These are phyloP conservation scores for Sclerotinia subarctica DNA, from an alignment of 2,329 filamentous ascomycete species.

Conservation along the genomic window DNA sequence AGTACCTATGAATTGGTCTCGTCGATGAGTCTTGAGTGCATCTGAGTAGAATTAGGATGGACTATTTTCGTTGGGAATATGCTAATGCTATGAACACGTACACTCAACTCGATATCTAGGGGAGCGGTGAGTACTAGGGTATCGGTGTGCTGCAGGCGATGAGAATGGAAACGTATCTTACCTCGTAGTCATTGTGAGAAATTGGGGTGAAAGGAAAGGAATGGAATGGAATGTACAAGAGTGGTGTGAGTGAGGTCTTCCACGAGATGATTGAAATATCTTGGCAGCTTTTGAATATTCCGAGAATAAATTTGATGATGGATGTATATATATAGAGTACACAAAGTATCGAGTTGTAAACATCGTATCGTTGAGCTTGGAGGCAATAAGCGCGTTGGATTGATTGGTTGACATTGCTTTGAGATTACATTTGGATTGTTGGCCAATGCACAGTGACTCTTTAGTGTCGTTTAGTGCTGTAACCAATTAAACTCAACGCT, in stretches of 20 bases:
- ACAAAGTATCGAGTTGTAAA: background rate
- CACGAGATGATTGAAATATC: background rate
- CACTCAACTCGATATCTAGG: conserved; percentile 71
- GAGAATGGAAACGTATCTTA: conserved; percentile 8
- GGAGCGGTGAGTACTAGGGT: conserved; percentile 39
- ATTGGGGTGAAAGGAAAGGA: background rate
- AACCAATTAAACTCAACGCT: background rate
- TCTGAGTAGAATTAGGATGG: conserved; percentile 44
- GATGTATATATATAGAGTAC: too few species aligned
- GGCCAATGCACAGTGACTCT: background rate
- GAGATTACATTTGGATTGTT: background rate
- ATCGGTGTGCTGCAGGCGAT: background rate
- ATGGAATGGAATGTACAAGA: too few species aligned
- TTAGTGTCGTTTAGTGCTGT: background rate
- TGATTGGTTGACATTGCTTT: background rate
- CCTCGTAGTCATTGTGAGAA: conserved; percentile 12
- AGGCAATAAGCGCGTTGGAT: background rate
- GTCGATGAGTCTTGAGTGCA: conserved; percentile 75
- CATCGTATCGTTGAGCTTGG: background rate
- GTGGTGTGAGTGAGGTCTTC: background rate
- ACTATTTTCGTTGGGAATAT: background rate
- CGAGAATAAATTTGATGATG: background rate
- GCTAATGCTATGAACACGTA: conserved; percentile 43
- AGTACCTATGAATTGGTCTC: conserved; percentile 82
- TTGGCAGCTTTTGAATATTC: background rate